These are phyloP conservation scores for Ascochyta lentis DNA, from an alignment of 2,329 filamentous ascomycete species.

Conservation along the genomic window DNA sequence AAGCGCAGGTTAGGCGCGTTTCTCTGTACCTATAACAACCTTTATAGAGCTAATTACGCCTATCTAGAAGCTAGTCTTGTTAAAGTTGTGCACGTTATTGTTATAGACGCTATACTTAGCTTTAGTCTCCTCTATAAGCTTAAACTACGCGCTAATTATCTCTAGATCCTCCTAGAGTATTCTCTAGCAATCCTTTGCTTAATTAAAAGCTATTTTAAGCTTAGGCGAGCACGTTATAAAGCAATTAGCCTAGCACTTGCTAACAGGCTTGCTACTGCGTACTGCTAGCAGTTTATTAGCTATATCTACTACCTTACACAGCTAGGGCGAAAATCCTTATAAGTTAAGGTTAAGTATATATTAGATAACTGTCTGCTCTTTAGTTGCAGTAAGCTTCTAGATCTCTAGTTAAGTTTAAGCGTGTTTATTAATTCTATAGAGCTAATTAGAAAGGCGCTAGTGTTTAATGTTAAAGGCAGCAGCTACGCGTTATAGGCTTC, in stretches of 20 bases:
- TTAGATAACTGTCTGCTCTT: conserved; percentile 24
- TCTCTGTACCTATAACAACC: conserved; percentile 12
- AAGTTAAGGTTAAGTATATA: conserved; percentile 25
- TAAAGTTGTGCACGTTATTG: conserved; percentile 13
- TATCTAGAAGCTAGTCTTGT: conserved; percentile 39
- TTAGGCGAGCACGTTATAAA: conserved; percentile 23
- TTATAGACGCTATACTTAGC: conserved; percentile 14
- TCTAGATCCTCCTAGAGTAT: conserved; percentile 12
- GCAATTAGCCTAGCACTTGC: conserved; percentile 19
- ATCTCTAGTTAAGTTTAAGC: no score
- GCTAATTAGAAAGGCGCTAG: no score
- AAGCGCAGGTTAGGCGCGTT: not conserved
- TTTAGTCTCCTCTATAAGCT: not conserved
- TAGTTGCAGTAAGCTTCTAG: conserved; percentile 13
- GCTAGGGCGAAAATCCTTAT: conserved; percentile 15
- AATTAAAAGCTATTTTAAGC: conserved; percentile 24
- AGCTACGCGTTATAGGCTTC: no score
- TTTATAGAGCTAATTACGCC: conserved; percentile 17
- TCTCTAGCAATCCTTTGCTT: conserved; percentile 16
- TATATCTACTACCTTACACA: conserved; percentile 25
- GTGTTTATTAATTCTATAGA: no score
- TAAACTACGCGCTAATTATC: no score
- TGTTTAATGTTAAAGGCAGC: no score
- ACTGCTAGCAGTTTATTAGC: conserved; percentile 25
- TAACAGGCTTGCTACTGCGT: conserved; percentile 13